Evolutionary conservation across 1,284 basidiomycete species (phyloP).

Genomic region (Lentinus polychrous): DNA sequence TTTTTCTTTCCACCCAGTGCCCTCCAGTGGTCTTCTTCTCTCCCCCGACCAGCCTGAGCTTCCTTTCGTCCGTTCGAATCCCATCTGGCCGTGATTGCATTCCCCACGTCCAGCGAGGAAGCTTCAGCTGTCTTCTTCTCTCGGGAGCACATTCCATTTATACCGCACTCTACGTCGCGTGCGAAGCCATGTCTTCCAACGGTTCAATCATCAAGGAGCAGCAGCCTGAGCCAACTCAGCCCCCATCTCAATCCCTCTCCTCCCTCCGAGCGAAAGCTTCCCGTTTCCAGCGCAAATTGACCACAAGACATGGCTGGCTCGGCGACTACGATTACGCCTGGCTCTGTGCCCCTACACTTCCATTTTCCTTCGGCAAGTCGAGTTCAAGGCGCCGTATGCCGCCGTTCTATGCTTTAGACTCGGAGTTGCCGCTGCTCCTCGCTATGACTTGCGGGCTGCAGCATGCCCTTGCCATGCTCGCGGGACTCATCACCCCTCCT

Average conservation of each 20-base stretch:
- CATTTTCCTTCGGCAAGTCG: conserved; percentile 33
- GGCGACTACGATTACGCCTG: conserved; percentile 74
- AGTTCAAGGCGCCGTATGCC: conserved; percentile 34
- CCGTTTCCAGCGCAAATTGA: conserved; percentile 30
- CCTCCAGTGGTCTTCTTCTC: neutral
- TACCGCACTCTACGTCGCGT: too few relatives aligned
- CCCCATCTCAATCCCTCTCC: conserved; percentile 3
- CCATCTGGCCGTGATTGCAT: too few relatives aligned
- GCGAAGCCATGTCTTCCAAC: conserved; percentile 10
- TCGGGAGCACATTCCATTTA: too few relatives aligned
- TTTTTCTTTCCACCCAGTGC: too few relatives aligned
- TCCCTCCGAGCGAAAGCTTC: conserved; percentile 1
- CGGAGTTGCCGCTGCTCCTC: conserved; percentile 61
- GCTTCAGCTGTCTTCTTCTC: too few relatives aligned
- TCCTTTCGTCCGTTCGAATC: too few relatives aligned
- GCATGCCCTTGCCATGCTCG: conserved; percentile 78
- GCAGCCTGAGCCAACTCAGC: conserved; percentile 14
- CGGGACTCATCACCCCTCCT: conserved; percentile 56
- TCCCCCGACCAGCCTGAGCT: neutral
- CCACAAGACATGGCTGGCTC: conserved; percentile 60
- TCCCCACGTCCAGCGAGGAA: too few relatives aligned
- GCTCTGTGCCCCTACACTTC: conserved; percentile 62
- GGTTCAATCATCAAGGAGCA: conserved; percentile 19
- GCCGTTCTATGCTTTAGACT: conserved; percentile 70
- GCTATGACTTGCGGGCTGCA: conserved; percentile 68